Evolutionary conservation across 345 rosid species (phyloP).

Genomic region (Brassica napus): DNA sequence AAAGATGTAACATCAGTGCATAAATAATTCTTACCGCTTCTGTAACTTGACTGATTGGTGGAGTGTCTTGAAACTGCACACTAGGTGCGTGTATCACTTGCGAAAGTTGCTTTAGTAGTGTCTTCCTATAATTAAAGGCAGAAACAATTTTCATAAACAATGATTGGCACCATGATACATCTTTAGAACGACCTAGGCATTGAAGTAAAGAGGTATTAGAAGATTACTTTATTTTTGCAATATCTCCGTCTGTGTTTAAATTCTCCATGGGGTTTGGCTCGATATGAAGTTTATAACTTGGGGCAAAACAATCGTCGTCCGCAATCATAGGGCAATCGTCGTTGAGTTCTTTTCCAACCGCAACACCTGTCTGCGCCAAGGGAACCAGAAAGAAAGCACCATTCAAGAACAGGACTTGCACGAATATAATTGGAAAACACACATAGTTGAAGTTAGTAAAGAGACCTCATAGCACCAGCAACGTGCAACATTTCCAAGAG

Average conservation of each 20-base stretch:
- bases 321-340: background rate
- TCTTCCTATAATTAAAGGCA: background rate
- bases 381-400: background rate
- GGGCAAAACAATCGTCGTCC: background rate
- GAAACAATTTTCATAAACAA: background rate
- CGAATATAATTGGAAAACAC: background rate
- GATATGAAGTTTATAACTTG: background rate
- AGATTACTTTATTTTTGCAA: background rate
- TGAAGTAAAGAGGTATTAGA: background rate
- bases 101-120: slow-evolving; percentile 16
- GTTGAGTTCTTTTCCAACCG: slow-evolving; percentile 15
- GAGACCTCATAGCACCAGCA: background rate
- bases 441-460: background rate
- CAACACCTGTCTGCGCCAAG: slow-evolving; percentile 65
- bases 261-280: background rate
- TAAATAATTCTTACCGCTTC: slow-evolving; percentile 5
- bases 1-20: background rate
- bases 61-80: slow-evolving; percentile 14
- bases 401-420: slow-evolving; percentile 18
- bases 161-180: background rate
- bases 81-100: slow-evolving; percentile 14
- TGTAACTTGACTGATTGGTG: background rate
- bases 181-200: background rate
- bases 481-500: background rate
- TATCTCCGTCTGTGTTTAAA: slow-evolving; percentile 1